phyloP scores from a whole-genome alignment of 106 monocot species.

The Iris macrosiphon region DNA sequence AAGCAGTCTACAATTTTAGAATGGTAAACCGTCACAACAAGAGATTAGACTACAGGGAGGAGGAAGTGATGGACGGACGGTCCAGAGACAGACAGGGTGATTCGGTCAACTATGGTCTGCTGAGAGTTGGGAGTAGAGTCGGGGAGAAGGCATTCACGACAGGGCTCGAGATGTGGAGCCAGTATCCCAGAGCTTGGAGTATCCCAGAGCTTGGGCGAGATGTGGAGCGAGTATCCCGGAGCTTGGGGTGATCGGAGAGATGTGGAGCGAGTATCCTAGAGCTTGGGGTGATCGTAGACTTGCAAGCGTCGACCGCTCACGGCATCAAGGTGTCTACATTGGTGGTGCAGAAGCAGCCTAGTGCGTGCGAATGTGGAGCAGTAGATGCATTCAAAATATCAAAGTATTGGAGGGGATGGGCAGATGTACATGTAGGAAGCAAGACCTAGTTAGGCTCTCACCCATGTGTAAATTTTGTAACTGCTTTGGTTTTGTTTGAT shows the following conservation, averaged over 20 bases:
- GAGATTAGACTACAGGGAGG: constrained; percentile 29
- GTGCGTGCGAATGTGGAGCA: too few species aligned
- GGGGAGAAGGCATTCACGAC: constrained; percentile 20
- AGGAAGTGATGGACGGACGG: constrained; percentile 10
- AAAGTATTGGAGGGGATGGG: too few species aligned
- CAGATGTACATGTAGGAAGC: too few species aligned
- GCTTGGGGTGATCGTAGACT: constrained; percentile 46
- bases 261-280: too few species aligned
- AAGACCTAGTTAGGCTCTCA: too few species aligned
- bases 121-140: constrained; percentile 41
- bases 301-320: constrained; percentile 35
- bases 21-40: constrained; percentile 6
- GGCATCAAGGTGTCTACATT: constrained; percentile 22
- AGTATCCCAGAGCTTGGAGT: too few species aligned
- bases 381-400: too few species aligned
- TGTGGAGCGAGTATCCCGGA: too few species aligned
- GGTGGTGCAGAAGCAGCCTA: constrained; percentile 30
- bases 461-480: too few species aligned
- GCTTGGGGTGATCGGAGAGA: too few species aligned
- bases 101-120: constrained; percentile 13
- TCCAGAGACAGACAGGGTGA: constrained; percentile 5
- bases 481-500: too few species aligned
- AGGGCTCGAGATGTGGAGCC: constrained; percentile 26
- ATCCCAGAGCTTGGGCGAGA: too few species aligned
- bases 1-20: constrained; percentile 41